Conservation (phyloP, 2,329 filamentous ascomycete species). For the Botrytis deweyae region DNA sequence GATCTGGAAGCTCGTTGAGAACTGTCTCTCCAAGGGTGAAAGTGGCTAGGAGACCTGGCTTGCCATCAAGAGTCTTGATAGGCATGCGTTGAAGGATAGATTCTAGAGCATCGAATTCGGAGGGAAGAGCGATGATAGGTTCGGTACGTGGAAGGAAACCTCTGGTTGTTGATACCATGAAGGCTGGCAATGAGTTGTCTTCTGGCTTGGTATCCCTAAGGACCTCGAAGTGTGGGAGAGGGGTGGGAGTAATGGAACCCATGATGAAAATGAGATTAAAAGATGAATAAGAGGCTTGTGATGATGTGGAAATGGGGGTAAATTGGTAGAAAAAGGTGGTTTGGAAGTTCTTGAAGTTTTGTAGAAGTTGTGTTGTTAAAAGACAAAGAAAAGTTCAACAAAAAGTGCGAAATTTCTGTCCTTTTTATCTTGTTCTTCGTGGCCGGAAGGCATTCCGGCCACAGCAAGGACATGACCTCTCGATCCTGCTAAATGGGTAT, state of each 20-base stretch:
- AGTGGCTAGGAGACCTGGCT: slow-evolving; percentile 73
- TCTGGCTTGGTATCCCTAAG: slow-evolving; percentile 61
- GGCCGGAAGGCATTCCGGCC: slow-evolving; percentile 39
- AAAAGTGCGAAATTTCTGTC: slow-evolving; percentile 26
- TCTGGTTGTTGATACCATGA: slow-evolving; percentile 74
- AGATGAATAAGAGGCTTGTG: slow-evolving; percentile 14
- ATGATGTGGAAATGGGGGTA: slow-evolving; percentile 10
- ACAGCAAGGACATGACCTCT: slow-evolving; percentile 27
- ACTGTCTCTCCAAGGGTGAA: slow-evolving; percentile 75
- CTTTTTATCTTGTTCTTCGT: slow-evolving; percentile 33
- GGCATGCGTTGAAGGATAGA: slow-evolving; percentile 75
- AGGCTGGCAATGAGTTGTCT: slow-evolving; percentile 65
- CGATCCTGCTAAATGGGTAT: slow-evolving; percentile 22
- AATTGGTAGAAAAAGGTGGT: slow-evolving; percentile 17
- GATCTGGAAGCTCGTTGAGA: slow-evolving; percentile 70
- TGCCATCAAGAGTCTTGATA: slow-evolving; percentile 70
- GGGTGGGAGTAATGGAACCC: slow-evolving; percentile 35
- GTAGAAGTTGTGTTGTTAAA: slow-evolving; percentile 15
- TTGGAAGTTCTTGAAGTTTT: not conserved
- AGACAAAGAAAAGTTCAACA: slow-evolving; percentile 25
- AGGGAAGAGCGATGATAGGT: slow-evolving; percentile 63
- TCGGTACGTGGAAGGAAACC: slow-evolving; percentile 72
- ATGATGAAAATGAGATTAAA: slow-evolving; percentile 29
- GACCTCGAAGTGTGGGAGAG: slow-evolving; percentile 52
- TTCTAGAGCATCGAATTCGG: slow-evolving; percentile 71